A percentile compares a stretch with the other conserved stretches of the same genome.
Evolutionary conservation across 257 asterid species (phyloP).

Genomic region (Solanum peruvianum): DNA sequence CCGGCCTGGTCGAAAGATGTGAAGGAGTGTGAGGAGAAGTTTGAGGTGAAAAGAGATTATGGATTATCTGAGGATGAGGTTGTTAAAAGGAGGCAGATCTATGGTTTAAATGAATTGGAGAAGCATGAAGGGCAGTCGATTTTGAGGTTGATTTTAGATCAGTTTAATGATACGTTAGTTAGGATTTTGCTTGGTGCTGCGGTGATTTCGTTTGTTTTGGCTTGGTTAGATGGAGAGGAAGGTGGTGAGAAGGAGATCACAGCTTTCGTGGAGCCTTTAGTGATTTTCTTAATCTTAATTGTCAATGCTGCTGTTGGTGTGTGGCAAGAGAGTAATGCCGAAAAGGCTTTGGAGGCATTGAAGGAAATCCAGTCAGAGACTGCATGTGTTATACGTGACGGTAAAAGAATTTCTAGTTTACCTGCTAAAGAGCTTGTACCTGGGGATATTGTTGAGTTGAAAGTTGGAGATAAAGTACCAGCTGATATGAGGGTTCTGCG

Average conservation of each 20-base stretch:
- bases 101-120: conserved; percentile 85
- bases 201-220: conserved; percentile 86
- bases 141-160: conserved; percentile 72
- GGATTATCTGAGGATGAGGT: conserved; percentile 65
- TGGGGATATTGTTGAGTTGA: conserved; percentile 89
- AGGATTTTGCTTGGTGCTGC: conserved; percentile 90
- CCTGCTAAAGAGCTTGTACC: conserved; percentile 97
- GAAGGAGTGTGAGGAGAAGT: conserved; percentile 69
- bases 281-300: conserved; percentile 83
- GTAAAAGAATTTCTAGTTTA: conserved; percentile 46
- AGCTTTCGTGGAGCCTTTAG: conserved; percentile 94
- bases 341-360: conserved; percentile 93
- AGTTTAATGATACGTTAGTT: conserved; percentile 88
- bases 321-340: conserved; percentile 99
- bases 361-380: conserved; percentile 97
- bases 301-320: conserved; percentile 96
- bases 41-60: conserved; percentile 35
- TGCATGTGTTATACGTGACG: conserved; percentile 75
- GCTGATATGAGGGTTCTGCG: conserved; percentile 95
- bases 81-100: conserved; percentile 58
- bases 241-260: conserved; percentile 98
- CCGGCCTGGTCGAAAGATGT: conserved; percentile 81
- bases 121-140: conserved; percentile 93
- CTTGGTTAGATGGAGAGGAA: conserved; percentile 90
- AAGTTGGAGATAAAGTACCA: conserved; percentile 95